phyloP scores from a whole-genome alignment of 768 basidiomycete species.

The Sutorius australiensis region DNA sequence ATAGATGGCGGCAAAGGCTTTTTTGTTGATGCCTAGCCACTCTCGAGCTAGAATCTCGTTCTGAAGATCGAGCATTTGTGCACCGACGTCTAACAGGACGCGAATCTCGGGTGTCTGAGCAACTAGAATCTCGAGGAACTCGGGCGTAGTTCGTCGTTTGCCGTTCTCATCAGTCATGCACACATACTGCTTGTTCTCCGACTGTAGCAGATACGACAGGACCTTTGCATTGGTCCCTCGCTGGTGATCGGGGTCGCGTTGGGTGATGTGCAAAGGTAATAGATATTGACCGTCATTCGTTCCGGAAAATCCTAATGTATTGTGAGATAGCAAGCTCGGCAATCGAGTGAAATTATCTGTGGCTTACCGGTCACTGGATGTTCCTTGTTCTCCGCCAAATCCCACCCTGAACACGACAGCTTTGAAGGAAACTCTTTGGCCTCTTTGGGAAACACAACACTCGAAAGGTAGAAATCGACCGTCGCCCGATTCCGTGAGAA shows the following conservation, averaged over 20 bases:
- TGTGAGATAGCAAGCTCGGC: neutral
- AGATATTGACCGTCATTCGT: conserved; percentile 38
- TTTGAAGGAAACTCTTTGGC: conserved; percentile 36
- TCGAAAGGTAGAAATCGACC: conserved; percentile 36
- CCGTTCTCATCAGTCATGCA: too few species aligned
- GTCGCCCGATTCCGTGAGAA: conserved; percentile 12
- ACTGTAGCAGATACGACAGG: too few species aligned
- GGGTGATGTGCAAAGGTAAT: conserved; percentile 31
- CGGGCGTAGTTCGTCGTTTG: neutral
- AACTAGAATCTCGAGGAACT: conserved; percentile 31
- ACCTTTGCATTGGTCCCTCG: too few species aligned
- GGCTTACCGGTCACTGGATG: too few species aligned
- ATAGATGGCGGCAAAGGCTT: too few species aligned
- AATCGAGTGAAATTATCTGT: too few species aligned
- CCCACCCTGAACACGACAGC: conserved; percentile 36
- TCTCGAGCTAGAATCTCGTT: too few species aligned
- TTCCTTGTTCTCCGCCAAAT: conserved; percentile 12
- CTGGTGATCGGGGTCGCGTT: conserved; percentile 20
- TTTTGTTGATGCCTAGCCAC: too few species aligned
- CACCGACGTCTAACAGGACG: too few species aligned
- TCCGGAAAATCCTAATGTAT: conserved; percentile 35
- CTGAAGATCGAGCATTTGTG: too few species aligned
- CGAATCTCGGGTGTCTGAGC: conserved; percentile 35
- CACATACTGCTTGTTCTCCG: too few species aligned
- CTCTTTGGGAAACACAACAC: conserved; percentile 36